Conservation (phyloP, 2,329 filamentous ascomycete genomes). For the Xylariales sp. region DNA sequence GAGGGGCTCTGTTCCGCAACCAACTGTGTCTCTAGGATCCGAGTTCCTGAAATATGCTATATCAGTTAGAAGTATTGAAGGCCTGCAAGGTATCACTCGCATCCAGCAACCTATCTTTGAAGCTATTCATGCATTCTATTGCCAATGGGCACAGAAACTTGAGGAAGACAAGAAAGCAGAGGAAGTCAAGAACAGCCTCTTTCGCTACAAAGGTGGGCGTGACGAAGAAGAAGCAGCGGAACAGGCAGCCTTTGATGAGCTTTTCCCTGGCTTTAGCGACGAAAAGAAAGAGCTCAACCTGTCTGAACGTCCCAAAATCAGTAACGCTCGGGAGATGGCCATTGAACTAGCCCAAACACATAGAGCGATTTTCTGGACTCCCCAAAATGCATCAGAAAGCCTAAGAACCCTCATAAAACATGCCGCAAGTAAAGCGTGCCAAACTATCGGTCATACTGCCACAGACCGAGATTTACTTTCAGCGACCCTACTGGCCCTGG, state of each 20-base stretch:
- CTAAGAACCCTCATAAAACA: slow-evolving; percentile 59
- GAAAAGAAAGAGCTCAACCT: slow-evolving; percentile 55
- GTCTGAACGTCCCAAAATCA: slow-evolving; percentile 49
- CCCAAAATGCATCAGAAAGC: slow-evolving; percentile 54
- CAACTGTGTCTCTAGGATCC: slow-evolving; percentile 51
- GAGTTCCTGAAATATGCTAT: slow-evolving; percentile 65
- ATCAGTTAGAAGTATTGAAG: slow-evolving; percentile 61
- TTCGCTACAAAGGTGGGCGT: slow-evolving; percentile 81
- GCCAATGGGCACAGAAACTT: slow-evolving; percentile 82
- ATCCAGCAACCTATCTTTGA: slow-evolving; percentile 69
- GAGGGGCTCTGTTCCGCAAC: slow-evolving; percentile 42
- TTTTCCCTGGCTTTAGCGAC: slow-evolving; percentile 84
- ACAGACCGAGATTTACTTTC: slow-evolving; percentile 70
- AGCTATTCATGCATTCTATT: slow-evolving; percentile 78
- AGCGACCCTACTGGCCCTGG: slow-evolving; percentile 72
- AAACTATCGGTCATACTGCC: slow-evolving; percentile 49
- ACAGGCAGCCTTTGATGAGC: slow-evolving; percentile 77
- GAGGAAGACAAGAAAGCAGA: slow-evolving; percentile 80
- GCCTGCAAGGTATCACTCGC: slow-evolving; percentile 54
- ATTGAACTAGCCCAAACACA: slow-evolving; percentile 72
- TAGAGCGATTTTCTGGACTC: slow-evolving; percentile 61
- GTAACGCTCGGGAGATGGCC: slow-evolving; percentile 65
- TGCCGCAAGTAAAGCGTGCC: slow-evolving; percentile 55
- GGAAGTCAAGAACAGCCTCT: slow-evolving; percentile 79
- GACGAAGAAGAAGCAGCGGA: slow-evolving; percentile 82